Evolutionary conservation across 148 eudicot species (phyloP), one percentile per base, ranked within the genome.

Genomic region (Mesembryanthemum crystallinum): DNA sequence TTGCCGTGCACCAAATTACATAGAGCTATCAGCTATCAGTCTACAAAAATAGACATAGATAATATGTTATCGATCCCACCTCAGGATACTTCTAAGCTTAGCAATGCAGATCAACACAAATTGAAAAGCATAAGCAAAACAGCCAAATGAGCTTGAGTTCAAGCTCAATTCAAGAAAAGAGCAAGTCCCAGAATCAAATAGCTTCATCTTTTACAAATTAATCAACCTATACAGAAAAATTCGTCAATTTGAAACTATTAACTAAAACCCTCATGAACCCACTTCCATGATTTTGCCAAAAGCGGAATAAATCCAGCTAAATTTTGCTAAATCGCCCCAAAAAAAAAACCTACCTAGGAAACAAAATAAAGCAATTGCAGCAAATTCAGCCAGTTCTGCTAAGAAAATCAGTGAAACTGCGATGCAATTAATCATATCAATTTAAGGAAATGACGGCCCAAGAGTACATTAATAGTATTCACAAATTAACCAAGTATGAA

Each of bases 101-200:
- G 14, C n/a, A 70, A 49, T 69, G 39, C 69, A 69, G 21, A 42
- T 25, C 6, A 8, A 21, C 1, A 33, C 5, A 42, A 54, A 45
- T 1, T 0, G 49, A 45, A 45, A 45, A 45, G 14, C 14, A 45
- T 13, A 10, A 45, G 14, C 58, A 29, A 32, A 71, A 52, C 61
- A 18, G 15, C 0, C 4, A 54, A 32, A 54, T 64, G 18, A 67
- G 29, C 67, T 54, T 15, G 42, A 10, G 23, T 66, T 60, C 32
- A 76, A 76, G 58, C 73, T 55, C 39, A 55, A 51, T n/a, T 32
- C 62, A 67, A 67, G 33, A 33, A 23, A 54, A 51, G 9, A 55
- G 63, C 23, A 32, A 65, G 1, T n/a, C 68, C 60, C 4, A 62
- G 45, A 70, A 27, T 12, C 18, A 23, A 60, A 62, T 4, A 27